Percentiles rank a stretch among this genome's conserved stretches.
Evolutionary conservation across 345 rosid genomes (phyloP).

Genomic region (Citrus sp.): DNA sequence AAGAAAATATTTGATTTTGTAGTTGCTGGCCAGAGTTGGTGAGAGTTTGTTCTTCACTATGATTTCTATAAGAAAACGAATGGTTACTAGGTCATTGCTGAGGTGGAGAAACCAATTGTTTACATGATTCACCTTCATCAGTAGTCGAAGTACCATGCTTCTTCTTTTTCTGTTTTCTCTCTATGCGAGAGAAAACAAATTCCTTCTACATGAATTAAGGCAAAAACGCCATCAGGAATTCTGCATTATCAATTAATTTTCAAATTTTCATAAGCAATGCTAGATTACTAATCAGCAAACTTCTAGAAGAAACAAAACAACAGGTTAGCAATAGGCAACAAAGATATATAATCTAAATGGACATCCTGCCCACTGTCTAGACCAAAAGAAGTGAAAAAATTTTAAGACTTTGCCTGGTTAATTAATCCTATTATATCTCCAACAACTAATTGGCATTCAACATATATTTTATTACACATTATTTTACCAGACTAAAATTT

Average conservation of each 20-base stretch:
- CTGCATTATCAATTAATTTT: not conserved
- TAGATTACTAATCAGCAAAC: not conserved
- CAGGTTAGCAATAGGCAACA: not conserved
- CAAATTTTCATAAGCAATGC: not conserved
- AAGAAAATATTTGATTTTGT: not conserved
- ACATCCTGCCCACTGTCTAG: too few species aligned
- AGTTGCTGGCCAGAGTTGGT: not conserved
- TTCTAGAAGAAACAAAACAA: not conserved
- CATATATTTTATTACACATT: too few species aligned
- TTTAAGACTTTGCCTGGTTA: not conserved
- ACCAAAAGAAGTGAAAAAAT: not conserved
- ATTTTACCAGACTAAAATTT: too few species aligned
- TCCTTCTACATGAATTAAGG: not conserved
- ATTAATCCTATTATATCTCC: not conserved
- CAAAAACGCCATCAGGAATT: not conserved
- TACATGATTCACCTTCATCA: not conserved
- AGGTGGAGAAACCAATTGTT: not conserved
- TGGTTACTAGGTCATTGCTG: not conserved
- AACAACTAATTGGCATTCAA: too few species aligned
- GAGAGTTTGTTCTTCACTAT: not conserved
- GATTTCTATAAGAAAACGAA: not conserved
- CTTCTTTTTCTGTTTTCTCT: not conserved
- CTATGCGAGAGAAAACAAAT: not conserved
- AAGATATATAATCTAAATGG: too few species aligned
- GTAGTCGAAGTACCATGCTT: not conserved